Conservation (phyloP, 2,329 filamentous ascomycete species). For the Hypomyces perniciosus region DNA sequence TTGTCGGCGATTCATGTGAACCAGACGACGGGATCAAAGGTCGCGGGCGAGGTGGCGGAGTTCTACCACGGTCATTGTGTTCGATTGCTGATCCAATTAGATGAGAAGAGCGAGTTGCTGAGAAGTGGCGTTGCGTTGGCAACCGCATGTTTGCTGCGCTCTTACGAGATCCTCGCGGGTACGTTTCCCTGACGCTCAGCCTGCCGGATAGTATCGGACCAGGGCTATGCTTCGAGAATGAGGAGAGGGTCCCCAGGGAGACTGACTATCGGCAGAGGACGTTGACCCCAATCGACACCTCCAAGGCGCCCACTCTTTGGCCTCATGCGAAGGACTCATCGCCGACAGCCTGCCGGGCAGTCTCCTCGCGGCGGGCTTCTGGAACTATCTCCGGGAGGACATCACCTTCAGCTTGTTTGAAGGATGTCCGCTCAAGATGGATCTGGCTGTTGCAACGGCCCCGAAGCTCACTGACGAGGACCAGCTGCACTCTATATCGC, state of each 20-base stretch:
- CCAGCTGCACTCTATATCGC: conserved; percentile 35
- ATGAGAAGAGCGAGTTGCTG: conserved; percentile 23
- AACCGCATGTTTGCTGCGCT: conserved; percentile 41
- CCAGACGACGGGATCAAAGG: conserved; percentile 23
- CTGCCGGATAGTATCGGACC: no score
- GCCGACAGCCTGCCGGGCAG: conserved; percentile 19
- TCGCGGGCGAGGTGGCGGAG: conserved; percentile 25
- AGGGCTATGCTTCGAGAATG: not conserved
- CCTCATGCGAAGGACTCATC: conserved; percentile 23
- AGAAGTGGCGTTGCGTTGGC: conserved; percentile 36
- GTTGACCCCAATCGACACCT: conserved; percentile 39
- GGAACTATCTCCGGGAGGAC: conserved; percentile 47
- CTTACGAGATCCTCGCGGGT: conserved; percentile 44
- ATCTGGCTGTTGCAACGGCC: conserved; percentile 19
- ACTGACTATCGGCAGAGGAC: conserved; percentile 20
- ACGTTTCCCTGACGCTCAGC: conserved; percentile 13
- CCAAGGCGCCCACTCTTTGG: conserved; percentile 40
- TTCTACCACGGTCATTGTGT: conserved; percentile 37
- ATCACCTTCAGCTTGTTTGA: conserved; percentile 48
- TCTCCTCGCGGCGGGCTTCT: conserved; percentile 37
- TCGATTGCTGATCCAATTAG: conserved; percentile 32
- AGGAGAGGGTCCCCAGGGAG: not conserved
- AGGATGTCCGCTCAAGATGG: conserved; percentile 35
- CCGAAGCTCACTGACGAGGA: conserved; percentile 18
- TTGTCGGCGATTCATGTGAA: conserved; percentile 37